Base-by-base conservation (phyloP, 306 rosid species). In the Hippophae tibetana region DNA sequence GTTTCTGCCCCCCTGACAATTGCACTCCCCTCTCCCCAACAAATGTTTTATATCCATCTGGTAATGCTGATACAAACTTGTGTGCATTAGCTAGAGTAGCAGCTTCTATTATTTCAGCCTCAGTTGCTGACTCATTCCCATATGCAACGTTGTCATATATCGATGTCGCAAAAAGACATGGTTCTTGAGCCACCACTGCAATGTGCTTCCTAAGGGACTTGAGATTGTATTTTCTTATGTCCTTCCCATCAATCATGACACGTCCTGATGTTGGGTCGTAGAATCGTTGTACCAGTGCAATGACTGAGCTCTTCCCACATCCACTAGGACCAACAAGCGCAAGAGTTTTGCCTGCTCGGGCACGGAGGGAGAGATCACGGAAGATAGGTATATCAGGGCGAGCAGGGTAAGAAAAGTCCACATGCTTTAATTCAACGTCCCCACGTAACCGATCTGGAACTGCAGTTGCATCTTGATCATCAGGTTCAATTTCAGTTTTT, bases 291-390 rank as follows among this genome's bases (percentile, higher is more conserved):
- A 88, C 56, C 63, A 92, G 76, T 31, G 95, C 70, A 71, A 92
- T 78, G 54, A 92, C 88, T 38, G 99, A 92, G 78, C 99, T 92
- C 82, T 92, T 92, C 13, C 99, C 99, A 60, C 96, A 92, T 44
- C 99, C 99, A 58, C 99, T 92, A 52, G 99, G 93, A 58, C 99
- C 99, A 52, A 92, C 99, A 61, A 92, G 95, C 13, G 99, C 99
- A 62, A 92, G 96, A 72, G 86, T 81, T 76, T 92, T 92, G n/a
- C 96, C 93, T 7, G 96, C 95, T 53, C 93, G 80, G 8, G 86
- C 89, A n/a, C 99, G 99, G 27, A 92, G 87, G 64, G 70, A 70
- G 6, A 92, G 89, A 72, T 92, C 99, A 5, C 95, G 95, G 52
- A 92, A 88, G 52, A 92, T 73, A 14, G 95, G 82, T 76, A 92